Evolutionary conservation across 495 filamentous ascomycete genomes (phyloP), one percentile per base, ranked within the genome.

Genomic region (Penicillium tannophilum): DNA sequence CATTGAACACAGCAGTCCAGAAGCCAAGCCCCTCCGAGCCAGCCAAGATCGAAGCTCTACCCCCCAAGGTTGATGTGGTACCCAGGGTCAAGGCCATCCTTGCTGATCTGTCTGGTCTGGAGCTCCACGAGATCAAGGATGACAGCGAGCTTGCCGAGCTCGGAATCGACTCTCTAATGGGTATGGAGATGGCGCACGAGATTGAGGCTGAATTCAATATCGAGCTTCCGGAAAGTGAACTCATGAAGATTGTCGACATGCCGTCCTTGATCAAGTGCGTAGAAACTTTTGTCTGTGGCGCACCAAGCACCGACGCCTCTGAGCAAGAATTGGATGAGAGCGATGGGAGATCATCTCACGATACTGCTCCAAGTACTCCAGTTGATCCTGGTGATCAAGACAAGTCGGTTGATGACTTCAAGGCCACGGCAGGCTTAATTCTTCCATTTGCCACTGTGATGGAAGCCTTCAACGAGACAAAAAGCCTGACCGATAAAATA

Each of bases 121-220:
- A 81, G 19, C 46, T 65, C 0, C 53, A 65, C 3, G 78, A 82
- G 17, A 77, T 85, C 7, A 53, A 64, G 7, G 57, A 64, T 17
- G 67, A 77, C 24, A 66, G 61, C 1, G 61, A 72, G 4, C 67
- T 84, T 23, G 74, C 72, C 7, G 78, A 84, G 17, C 36, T 82
- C 9, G 82, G 83, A 0, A 80, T 86, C 14, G 83, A 86, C 54
- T 86, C 82, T 0, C 68, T 86, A 0, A 74, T 82, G 66, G 79
- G 76, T 0, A 82, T 82, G 81, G 83, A 86, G 64, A 58, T 86
- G 56, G 77, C 73, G 2, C 71, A 70, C 0, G 82, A 86, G 53
- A 56, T 86, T 8, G 80, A 86, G 41, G 52, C 43, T 0, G 59
- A 50, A 0, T 81, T 85, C 62, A 72, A 81, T 23, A 69, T 67